Percentiles rank a stretch among this genome's conserved stretches.
Evolutionary conservation across 306 rosid genomes (phyloP).

Genomic region (Dalbergia cultrata): DNA sequence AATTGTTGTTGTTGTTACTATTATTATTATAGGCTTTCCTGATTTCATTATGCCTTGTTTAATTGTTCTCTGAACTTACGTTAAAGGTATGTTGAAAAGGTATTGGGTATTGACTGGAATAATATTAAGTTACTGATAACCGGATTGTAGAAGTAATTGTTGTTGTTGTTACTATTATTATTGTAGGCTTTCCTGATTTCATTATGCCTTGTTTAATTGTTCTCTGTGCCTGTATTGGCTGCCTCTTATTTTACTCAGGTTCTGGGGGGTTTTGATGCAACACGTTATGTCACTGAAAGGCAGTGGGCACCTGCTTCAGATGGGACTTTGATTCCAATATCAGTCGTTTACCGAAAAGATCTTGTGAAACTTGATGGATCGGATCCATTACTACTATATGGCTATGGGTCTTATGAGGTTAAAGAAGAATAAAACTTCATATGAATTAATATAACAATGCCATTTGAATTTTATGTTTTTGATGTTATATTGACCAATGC

Average conservation of each 20-base stretch:
- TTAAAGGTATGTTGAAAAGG: slow-evolving; percentile 21
- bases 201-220: slow-evolving; percentile 25
- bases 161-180: not conserved
- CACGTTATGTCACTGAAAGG: slow-evolving; percentile 85
- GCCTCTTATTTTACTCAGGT: slow-evolving; percentile 62
- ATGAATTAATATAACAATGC: slow-evolving; percentile 25
- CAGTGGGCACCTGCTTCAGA: slow-evolving; percentile 84
- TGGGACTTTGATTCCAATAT: slow-evolving; percentile 85
- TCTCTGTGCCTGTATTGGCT: slow-evolving; percentile 28
- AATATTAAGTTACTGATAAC: not conserved
- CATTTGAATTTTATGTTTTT: slow-evolving; percentile 41
- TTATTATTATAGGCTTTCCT: slow-evolving; percentile 10
- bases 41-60: slow-evolving; percentile 34
- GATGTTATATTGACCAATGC: slow-evolving; percentile 23
- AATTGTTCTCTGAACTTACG: slow-evolving; percentile 20
- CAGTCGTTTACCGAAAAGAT: slow-evolving; percentile 85
- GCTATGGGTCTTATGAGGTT: slow-evolving; percentile 99
- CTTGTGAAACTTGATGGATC: slow-evolving; percentile 89
- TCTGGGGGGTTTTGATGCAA: slow-evolving; percentile 85
- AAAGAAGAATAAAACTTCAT: slow-evolving; percentile 12
- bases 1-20: too few relatives aligned
- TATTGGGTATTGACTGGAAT: not conserved
- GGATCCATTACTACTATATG: slow-evolving; percentile 89
- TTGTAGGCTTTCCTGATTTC: slow-evolving; percentile 26
- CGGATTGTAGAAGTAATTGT: too few relatives aligned